A percentile compares a stretch with the other conserved stretches of the same genome.
phyloP scores from a whole-genome alignment of 2,329 filamentous ascomycete species.

The Colletotrichum costaricense region DNA sequence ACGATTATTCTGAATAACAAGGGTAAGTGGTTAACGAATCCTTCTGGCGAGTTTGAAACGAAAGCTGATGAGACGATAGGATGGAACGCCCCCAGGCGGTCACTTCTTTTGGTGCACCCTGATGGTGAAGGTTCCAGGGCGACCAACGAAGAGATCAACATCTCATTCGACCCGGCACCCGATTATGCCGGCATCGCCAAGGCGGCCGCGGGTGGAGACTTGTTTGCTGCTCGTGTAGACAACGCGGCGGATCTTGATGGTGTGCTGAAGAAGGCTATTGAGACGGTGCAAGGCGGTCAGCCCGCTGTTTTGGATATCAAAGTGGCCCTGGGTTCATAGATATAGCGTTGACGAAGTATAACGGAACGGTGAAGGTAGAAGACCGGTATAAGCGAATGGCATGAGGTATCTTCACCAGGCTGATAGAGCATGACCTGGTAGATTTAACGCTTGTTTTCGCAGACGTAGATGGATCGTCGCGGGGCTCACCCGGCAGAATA shows the following conservation, averaged over 20 bases:
- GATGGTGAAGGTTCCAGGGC: conserved; percentile 52
- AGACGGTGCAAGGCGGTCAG: conserved; percentile 60
- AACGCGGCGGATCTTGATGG: conserved; percentile 57
- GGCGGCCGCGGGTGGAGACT: conserved; percentile 54
- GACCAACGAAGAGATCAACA: conserved; percentile 59
- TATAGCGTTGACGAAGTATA: neutral
- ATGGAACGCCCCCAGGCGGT: conserved; percentile 58
- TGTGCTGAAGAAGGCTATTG: conserved; percentile 61
- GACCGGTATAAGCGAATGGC: neutral
- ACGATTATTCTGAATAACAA: conserved; percentile 69
- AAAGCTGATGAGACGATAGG: conserved; percentile 38
- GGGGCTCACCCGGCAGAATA: conserved; percentile 1
- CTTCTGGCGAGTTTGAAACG: neutral
- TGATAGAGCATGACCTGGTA: neutral
- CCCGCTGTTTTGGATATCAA: conserved; percentile 66
- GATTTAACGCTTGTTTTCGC: neutral
- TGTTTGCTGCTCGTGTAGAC: conserved; percentile 61
- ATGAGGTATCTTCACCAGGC: neutral
- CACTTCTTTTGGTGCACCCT: conserved; percentile 56
- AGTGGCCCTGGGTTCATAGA: conserved; percentile 57
- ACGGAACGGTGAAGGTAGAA: too few relatives aligned
- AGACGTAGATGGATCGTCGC: neutral
- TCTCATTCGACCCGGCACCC: conserved; percentile 56
- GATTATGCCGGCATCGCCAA: conserved; percentile 50
- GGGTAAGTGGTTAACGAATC: conserved; percentile 47